phyloP scores from a whole-genome alignment of 345 rosid species.

The Aurinia saxatilis region DNA sequence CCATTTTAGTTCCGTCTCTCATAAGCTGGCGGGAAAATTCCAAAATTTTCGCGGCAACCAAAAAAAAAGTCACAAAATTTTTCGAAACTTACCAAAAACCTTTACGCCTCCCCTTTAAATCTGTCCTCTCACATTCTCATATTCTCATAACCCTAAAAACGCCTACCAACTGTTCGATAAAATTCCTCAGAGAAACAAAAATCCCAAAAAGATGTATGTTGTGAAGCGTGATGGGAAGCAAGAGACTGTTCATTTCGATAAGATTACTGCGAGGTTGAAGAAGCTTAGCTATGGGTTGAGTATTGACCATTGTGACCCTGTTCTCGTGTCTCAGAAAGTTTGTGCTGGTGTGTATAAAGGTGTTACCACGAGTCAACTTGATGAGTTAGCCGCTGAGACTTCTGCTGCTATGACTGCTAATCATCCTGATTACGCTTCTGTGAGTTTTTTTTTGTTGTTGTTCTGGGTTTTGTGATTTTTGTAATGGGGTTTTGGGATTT shows the following conservation, averaged over 20 bases:
- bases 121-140: too few relatives aligned
- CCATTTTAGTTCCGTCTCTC: not conserved
- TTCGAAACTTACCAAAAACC: too few relatives aligned
- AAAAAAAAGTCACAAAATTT: too few relatives aligned
- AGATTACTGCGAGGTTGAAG: constrained; percentile 94
- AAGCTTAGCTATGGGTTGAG: constrained; percentile 92
- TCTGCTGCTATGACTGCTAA: constrained; percentile 94
- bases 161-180: constrained; percentile 29
- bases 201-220: constrained; percentile 52
- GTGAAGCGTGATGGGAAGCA: constrained; percentile 90
- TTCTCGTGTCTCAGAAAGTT: constrained; percentile 95
- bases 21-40: constrained; percentile 29
- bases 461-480: not conserved
- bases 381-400: constrained; percentile 96
- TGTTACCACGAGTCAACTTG: constrained; percentile 94
- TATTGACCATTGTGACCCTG: constrained; percentile 91
- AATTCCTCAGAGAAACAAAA: constrained; percentile 20
- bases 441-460: constrained; percentile 23
- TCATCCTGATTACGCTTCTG: constrained; percentile 96
- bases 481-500: too few relatives aligned
- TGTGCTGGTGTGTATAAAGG: constrained; percentile 98
- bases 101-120: too few relatives aligned
- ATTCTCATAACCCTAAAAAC: not conserved
- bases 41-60: not conserved
- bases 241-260: constrained; percentile 91